Evolutionary conservation across 768 basidiomycete genomes (phyloP), one percentile per base, ranked within the genome.

Genomic region (Rossbeevera mucosa): DNA sequence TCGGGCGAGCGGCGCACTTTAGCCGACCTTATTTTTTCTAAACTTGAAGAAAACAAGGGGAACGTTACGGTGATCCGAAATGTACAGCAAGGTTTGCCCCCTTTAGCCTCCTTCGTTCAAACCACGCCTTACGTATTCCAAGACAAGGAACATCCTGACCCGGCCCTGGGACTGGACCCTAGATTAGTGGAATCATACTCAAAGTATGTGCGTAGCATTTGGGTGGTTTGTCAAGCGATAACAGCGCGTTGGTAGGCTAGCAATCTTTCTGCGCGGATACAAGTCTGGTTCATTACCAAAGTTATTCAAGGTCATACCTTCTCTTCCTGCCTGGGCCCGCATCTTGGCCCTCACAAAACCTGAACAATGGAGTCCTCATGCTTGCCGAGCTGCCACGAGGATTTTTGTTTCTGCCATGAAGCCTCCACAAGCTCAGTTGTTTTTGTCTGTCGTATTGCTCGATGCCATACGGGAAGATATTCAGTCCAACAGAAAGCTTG

Each of bases 401-500:
- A 94, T 94, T 48, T 94, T 98, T 64, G 88, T 97, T 40, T 95
- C 96, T 8, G 96, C 87, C 60, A 88, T 99, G 82, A 97, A 97
- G 66, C 94, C 94, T 7, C 80, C 85, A 41, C 94, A 97, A 69
- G 93, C 91, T 7, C 88, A 94, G 62, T 75, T 97, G 13, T 99
- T 91, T 73, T 77, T 96, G 51, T 83, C 93, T 56, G 92, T 94
- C 28, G 92, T 98, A 36, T 73, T 99, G 7, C 78, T 97, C 16
- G 91, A 94, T 58, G 87, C 90, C 30, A 83, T 96, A 47, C 77
- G 93, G 38, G 88, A 91, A 56, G 91, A 97, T 68, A 95, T 99
- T 57, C 76, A 76, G 52, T 79, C 83, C 54, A 84, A 92, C 65
- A 87, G 91, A 59, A 96, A 93, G 63, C 75, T 99, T 53, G 88